Evolutionary conservation across 345 rosid genomes (phyloP), one percentile per base, ranked within the genome.

Genomic region (Crucihimalaya himalaica): DNA sequence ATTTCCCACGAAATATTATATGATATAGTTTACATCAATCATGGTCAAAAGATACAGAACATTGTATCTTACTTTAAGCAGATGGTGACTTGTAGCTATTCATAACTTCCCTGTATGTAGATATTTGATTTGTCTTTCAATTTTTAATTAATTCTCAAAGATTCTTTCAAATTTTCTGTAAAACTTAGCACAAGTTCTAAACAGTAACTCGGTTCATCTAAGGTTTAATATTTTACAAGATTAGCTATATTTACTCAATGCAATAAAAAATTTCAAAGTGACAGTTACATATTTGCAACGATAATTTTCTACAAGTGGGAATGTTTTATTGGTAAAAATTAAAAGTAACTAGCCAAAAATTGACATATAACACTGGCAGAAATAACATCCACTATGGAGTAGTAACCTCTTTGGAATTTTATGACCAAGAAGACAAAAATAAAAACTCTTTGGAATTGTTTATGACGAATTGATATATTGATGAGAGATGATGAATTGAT

Each of bases 1-100:
- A 59, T 19, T 43, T 45, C 5, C 18, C 27, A 59, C 58, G 59
- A 47, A 35, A 37, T 59, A 71, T 32, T 70, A 59, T 57, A 57
- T 2, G 12, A 23, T 59, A 48, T 16, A 23, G 18, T 56, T 23
- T 10, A 56, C 59, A 56, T 66, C 72, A 73, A 47, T 73, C 66
- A 56, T 35, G 59, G 12, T 74, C 58, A 57, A 29, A 56, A 66
- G 58, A 73, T 25, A 34, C 25, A 46, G 23, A 37, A 37, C 40
- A 60, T 5, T 69, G 46, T 42, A 55, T 73, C 77, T 46, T 57
- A 73, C 78, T 73, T 65, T 65, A 35, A 46, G 25, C 52, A 46
- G 72, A 73, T 57, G 32, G 58, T 35, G 78, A 74, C 66, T 10
- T 8, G 19, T 55, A 31, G 31, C 56, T 63, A 29, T 63, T 63